A percentile compares a stretch with the other conserved stretches of the same genome.
phyloP scores from a whole-genome alignment of 371 early-diverging fungal genomes.

The Funneliformis caledonium region DNA sequence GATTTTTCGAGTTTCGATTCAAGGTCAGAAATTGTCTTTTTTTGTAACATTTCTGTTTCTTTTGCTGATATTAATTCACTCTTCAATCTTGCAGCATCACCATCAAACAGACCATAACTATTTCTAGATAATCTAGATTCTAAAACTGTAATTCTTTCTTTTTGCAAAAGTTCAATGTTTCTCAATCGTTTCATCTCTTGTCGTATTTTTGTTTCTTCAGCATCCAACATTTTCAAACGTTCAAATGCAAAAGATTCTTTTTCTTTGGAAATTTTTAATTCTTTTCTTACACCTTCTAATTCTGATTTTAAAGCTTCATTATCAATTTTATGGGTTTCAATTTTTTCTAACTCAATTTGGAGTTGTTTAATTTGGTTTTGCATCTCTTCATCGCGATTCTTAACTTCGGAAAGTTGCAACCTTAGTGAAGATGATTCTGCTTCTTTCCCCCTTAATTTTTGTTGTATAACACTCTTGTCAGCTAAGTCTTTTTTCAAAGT shows the following conservation, averaged over 20 bases:
- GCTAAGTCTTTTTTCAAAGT: constrained; percentile 31
- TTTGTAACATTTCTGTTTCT: constrained; percentile 3
- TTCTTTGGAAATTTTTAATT: background rate
- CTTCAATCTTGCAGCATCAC: background rate
- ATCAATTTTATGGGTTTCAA: background rate
- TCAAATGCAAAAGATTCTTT: constrained; percentile 9
- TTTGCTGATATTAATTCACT: background rate
- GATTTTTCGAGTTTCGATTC: constrained; percentile 24
- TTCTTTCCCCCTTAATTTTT: constrained; percentile 32
- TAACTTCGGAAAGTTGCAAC: constrained; percentile 25
- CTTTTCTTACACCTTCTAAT: constrained; percentile 10
- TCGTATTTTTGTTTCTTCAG: constrained; percentile 12
- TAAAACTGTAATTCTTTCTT: constrained; percentile 10
- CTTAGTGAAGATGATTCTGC: constrained; percentile 22
- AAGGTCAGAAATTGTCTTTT: background rate
- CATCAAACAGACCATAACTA: constrained; percentile 11
- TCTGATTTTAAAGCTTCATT: constrained; percentile 7
- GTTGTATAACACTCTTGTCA: constrained; percentile 30
- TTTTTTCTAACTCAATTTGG: background rate
- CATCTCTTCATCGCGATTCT: constrained; percentile 25
- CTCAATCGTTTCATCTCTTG: constrained; percentile 26
- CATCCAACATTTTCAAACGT: background rate
- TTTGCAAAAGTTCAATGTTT: constrained; percentile 6
- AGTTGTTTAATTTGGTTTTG: constrained; percentile 26
- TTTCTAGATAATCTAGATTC: background rate